Percentiles rank a stretch among this genome's conserved stretches.
These are phyloP conservation scores for Starmerella khaoyaiensis DNA, from an alignment of 805 yeast species.

Conservation along the genomic window DNA sequence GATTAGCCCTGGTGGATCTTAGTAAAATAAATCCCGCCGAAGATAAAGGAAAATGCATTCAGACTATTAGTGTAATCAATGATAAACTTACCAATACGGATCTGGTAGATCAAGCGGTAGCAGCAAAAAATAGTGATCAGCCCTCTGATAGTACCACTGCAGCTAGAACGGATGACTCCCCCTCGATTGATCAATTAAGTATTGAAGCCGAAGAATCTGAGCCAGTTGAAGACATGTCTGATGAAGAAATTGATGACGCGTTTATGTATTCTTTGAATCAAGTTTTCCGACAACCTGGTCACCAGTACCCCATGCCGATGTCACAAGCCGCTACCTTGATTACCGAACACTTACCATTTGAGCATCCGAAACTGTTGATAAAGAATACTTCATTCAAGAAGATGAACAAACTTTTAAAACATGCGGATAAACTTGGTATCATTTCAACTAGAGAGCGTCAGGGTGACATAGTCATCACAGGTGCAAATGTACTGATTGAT, in stretches of 20 bases:
- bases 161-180: too few species aligned
- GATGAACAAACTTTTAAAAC: constrained; percentile 68
- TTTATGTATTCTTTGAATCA: constrained; percentile 60
- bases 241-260: constrained; percentile 37
- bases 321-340: constrained; percentile 56
- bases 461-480: constrained; percentile 51
- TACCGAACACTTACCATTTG: constrained; percentile 53
- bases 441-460: constrained; percentile 70
- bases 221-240: constrained; percentile 7
- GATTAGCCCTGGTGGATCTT: constrained; percentile 30
- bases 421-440: constrained; percentile 66
- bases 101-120: constrained; percentile 18
- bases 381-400: constrained; percentile 86
- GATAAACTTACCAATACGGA: constrained; percentile 52
- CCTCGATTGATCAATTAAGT: constrained; percentile 1
- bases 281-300: constrained; percentile 38
- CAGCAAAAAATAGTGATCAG: constrained; percentile 12
- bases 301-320: constrained; percentile 48
- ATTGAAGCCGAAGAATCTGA: background rate
- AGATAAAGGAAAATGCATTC: constrained; percentile 65
- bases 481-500: constrained; percentile 29
- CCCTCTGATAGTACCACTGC: constrained; percentile 1
- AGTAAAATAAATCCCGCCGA: constrained; percentile 31
- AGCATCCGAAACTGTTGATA: constrained; percentile 31
- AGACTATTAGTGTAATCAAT: constrained; percentile 49